These are phyloP conservation scores for Phialophora tarda DNA, from an alignment of 2,329 filamentous ascomycete species.

Conservation along the genomic window DNA sequence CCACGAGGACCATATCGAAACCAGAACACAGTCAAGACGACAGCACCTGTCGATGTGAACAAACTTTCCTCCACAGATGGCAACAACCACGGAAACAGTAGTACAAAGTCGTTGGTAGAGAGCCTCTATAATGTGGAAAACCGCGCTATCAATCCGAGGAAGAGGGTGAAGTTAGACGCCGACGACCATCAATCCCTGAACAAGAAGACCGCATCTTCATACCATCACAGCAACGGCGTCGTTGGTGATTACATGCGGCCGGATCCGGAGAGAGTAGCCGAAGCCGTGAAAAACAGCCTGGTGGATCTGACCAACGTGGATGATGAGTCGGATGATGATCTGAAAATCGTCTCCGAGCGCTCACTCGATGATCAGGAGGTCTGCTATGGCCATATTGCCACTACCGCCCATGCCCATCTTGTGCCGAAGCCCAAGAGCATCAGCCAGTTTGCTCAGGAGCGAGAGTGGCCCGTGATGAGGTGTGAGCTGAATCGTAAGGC, in stretches of 20 bases:
- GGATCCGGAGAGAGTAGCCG: constrained; percentile 54
- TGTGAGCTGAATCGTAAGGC: constrained; percentile 33
- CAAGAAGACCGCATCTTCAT: constrained; percentile 38
- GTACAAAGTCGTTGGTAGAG: constrained; percentile 66
- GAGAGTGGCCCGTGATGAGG: constrained; percentile 39
- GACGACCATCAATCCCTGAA: constrained; percentile 30
- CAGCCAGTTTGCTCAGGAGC: constrained; percentile 24
- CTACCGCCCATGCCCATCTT: constrained; percentile 34
- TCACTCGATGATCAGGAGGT: constrained; percentile 38
- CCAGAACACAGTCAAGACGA: background rate
- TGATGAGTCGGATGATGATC: constrained; percentile 54
- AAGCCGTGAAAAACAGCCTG: constrained; percentile 60
- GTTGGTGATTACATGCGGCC: constrained; percentile 72
- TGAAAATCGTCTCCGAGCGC: constrained; percentile 42
- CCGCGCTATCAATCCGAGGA: constrained; percentile 66
- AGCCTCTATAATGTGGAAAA: constrained; percentile 75
- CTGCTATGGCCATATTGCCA: constrained; percentile 38
- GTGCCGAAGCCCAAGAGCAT: constrained; percentile 37
- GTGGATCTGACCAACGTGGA: constrained; percentile 37
- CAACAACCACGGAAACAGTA: constrained; percentile 18
- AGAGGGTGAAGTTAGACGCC: constrained; percentile 64
- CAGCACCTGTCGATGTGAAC: background rate
- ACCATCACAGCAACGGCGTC: constrained; percentile 59
- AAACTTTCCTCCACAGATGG: background rate
- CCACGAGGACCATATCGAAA: constrained; percentile 1